phyloP scores from a whole-genome alignment of 768 basidiomycete genomes.

The Panellus pusillus region DNA sequence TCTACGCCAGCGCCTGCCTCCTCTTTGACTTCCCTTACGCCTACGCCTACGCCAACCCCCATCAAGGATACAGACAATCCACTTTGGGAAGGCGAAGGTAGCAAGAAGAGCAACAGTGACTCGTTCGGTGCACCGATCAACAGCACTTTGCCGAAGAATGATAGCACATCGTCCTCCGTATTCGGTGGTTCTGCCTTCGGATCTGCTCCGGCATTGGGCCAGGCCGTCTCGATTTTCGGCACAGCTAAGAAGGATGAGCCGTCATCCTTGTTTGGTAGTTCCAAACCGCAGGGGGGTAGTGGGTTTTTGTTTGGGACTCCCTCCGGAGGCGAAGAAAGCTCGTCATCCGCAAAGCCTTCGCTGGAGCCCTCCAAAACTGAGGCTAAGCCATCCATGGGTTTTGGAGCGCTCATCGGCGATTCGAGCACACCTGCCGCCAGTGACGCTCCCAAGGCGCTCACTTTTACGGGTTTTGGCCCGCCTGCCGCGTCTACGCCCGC shows the following conservation, averaged over 20 bases:
- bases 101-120: conserved; percentile 21
- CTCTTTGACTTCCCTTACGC: neutral
- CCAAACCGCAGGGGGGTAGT: conserved; percentile 11
- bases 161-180: neutral
- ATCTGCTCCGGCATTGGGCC: neutral
- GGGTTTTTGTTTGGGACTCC: conserved; percentile 15
- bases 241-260: conserved; percentile 15
- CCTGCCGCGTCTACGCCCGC: conserved; percentile 11
- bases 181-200: conserved; percentile 3
- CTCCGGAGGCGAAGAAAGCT: neutral
- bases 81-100: conserved; percentile 40
- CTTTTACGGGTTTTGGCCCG: conserved; percentile 35
- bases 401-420: conserved; percentile 6
- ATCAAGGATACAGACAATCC: conserved; percentile 43
- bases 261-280: conserved; percentile 8
- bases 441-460: conserved; percentile 29
- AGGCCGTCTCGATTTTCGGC: conserved; percentile 8
- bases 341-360: neutral
- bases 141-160: neutral
- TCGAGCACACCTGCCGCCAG: conserved; percentile 23
- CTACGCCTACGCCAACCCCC: conserved; percentile 25
- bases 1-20: conserved; percentile 18
- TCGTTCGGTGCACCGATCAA: conserved; percentile 7
- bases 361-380: conserved; percentile 2
- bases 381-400: conserved; percentile 6